Percentiles rank a stretch among this genome's conserved stretches.
These are phyloP conservation scores for Adansonia grandidieri DNA, from an alignment of 441 rosid genomes.

Conservation along the genomic window DNA sequence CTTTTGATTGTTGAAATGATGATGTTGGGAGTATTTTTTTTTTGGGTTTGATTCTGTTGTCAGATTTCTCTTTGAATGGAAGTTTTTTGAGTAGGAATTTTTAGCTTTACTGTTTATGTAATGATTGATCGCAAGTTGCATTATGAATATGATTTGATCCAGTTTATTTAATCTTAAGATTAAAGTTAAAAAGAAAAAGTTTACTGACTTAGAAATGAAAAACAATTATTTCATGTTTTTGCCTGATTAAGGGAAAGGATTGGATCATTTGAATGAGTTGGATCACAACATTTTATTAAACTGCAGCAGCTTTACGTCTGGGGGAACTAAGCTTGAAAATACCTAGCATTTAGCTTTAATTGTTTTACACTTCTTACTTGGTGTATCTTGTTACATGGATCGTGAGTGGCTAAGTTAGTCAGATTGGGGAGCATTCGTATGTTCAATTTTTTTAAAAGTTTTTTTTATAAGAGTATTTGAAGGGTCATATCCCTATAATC, in stretches of 20 bases:
- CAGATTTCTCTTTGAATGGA: neutral
- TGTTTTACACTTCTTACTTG: no score
- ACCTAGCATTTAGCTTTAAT: neutral
- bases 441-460: no score
- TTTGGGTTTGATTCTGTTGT: neutral
- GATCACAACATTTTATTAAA: neutral
- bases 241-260: neutral
- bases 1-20: neutral
- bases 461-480: no score
- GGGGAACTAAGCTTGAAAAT: neutral
- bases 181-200: neutral
- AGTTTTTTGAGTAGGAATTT: neutral
- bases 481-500: no score
- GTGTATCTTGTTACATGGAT: no score
- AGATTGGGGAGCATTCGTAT: no score
- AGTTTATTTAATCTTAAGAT: neutral
- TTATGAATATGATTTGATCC: neutral
- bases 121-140: neutral
- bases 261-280: constrained; percentile 2
- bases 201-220: neutral
- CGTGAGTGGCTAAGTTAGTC: no score
- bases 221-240: neutral
- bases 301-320: no score
- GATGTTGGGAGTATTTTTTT: neutral
- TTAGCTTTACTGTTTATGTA: neutral